A percentile compares a stretch with the other conserved stretches of the same genome.
Evolutionary conservation across 176 grass and related monocot genomes (phyloP).

Genomic region (Pontederia crassipes): DNA sequence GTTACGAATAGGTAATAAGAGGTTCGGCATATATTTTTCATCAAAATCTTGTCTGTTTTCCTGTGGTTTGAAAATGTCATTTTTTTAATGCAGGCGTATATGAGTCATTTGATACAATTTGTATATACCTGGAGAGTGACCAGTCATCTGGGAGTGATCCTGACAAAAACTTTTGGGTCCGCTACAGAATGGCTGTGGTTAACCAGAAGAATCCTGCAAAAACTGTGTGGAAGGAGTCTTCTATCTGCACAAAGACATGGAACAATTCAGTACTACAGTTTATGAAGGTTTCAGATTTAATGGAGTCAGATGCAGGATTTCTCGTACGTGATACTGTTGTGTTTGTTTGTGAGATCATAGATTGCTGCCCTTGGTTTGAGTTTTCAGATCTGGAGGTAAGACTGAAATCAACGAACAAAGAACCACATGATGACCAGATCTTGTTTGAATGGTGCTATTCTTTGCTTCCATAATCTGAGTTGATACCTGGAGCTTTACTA

Average conservation of each 20-base stretch:
- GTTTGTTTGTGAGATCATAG: constrained; percentile 88
- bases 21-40: constrained; percentile 7
- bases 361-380: constrained; percentile 99
- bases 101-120: constrained; percentile 89
- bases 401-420: constrained; percentile 1
- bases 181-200: constrained; percentile 80
- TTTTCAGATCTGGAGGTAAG: constrained; percentile 99
- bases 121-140: constrained; percentile 98
- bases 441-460: not conserved
- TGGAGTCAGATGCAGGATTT: constrained; percentile 81
- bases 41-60: constrained; percentile 16
- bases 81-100: constrained; percentile 58
- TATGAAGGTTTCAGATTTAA: constrained; percentile 91
- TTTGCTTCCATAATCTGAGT: not conserved
- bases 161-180: constrained; percentile 97
- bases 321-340: constrained; percentile 70
- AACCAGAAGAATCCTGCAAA: constrained; percentile 82
- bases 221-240: constrained; percentile 95
- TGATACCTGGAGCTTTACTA: too few relatives aligned
- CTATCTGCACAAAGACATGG: constrained; percentile 99
- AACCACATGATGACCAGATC: not conserved
- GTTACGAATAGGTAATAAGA: constrained; percentile 84
- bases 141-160: constrained; percentile 79
- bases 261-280: constrained; percentile 99
- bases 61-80: not conserved